Base-by-base conservation (phyloP, 495 filamentous ascomycete species). In the Penicillium turbatum region DNA sequence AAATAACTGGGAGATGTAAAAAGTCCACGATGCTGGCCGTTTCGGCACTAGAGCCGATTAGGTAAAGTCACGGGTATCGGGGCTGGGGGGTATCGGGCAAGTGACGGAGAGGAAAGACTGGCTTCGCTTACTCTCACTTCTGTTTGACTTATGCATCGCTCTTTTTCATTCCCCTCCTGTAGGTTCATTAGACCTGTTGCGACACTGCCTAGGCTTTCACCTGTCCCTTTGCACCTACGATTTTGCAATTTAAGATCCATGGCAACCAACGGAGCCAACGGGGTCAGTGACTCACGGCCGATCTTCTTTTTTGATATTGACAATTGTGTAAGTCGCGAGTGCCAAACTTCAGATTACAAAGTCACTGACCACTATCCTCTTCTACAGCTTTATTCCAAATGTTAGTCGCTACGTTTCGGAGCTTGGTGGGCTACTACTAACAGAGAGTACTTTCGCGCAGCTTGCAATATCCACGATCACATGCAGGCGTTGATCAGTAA, bases 251-350 rank as follows among this genome's bases (percentile, higher is more conserved):
- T 35, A 8, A 57, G 54, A 53, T 62, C 62, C 45, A 67, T 69
- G 55, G 48, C 68, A 15, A 56, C 55, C 34, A 59, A 56, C 34
- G 54, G 54, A 30, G 41, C 60, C 19, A 61, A 54, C 36, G 50
- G 56, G 41, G 58, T 50, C 27, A n/a, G 51, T 54, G 72, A 77
- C 56, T 54, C 68, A 48, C 67, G 83, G 39, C 81, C 84, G 0
- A 76, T 90, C 5, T 87, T 92, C 72, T 92, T 91, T 69, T 90
- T 91, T 57, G 95, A 99, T 63, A 97, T 99, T 66, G 95, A 99
- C 79, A 99, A 99, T 62, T 97, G 95, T 72, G 84, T 87, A 76
- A 56, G 82, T 79, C 17, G 19, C 43, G 48, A 12, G 31, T 7
- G 55, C n/a, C n/a, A 10, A 19, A 11, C 15, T 10, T 36, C 11